Evolutionary conservation across 257 asterid genomes (phyloP).

Genomic region (Schizonepeta tenuifolia): DNA sequence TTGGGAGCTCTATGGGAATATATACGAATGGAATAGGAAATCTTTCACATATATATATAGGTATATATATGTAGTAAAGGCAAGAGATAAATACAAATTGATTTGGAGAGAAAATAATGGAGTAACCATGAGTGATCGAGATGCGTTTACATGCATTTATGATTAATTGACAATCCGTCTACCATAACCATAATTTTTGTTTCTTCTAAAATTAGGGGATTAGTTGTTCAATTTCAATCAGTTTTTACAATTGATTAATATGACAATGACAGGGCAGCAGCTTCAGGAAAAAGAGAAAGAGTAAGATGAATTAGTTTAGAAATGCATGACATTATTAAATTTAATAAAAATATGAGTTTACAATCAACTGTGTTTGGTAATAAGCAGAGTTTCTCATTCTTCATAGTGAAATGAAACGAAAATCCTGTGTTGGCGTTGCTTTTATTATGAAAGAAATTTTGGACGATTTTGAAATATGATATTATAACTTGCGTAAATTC

Average conservation of each 20-base stretch:
- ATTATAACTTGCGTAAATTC: too few relatives aligned
- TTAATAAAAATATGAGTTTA: too few relatives aligned
- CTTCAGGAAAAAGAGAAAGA: constrained; percentile 14
- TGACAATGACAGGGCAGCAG: constrained; percentile 40
- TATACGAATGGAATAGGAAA: not conserved
- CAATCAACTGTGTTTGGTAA: too few relatives aligned
- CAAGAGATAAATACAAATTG: not conserved
- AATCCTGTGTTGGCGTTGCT: too few relatives aligned
- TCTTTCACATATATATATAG: not conserved
- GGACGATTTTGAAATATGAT: too few relatives aligned
- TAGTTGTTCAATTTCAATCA: constrained; percentile 19
- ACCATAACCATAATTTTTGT: constrained; percentile 27
- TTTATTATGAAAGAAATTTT: too few relatives aligned
- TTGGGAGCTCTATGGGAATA: not conserved
- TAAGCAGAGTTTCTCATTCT: too few relatives aligned
- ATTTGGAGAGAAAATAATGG: constrained; percentile 30
- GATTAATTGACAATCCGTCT: constrained; percentile 33
- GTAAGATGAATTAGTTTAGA: not conserved
- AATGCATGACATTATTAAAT: not conserved
- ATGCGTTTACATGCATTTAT: constrained; percentile 19
- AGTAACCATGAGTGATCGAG: constrained; percentile 10
- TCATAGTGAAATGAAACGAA: too few relatives aligned
- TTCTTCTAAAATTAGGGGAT: constrained; percentile 27
- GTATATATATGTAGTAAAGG: not conserved
- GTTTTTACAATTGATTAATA: constrained; percentile 4